Base-by-base conservation (phyloP, 2,329 filamentous ascomycete species). In the Hyphodiscus sp. region DNA sequence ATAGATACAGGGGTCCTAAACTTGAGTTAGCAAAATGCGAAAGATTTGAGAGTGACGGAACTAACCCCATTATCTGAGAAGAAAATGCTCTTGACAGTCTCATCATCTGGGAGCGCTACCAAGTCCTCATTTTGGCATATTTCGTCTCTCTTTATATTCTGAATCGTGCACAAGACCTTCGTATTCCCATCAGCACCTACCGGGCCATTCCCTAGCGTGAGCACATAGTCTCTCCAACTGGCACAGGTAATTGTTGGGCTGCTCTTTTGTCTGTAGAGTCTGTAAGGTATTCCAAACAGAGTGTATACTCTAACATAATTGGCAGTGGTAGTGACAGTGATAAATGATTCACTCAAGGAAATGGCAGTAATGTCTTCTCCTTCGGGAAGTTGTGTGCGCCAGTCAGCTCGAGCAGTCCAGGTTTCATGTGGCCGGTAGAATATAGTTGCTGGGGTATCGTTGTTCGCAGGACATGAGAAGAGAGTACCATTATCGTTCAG, bases 371-470 rank as follows among this genome's bases (percentile, higher is more conserved):
- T 82, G 11, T 85, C 80, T 71, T 99, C 94, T n/a, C 90, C 90
- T 30, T 80, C 79, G 0, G 94, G 94, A n/a, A 99, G 72, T 59
- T 87, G 78, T 0, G 87, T 96, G 48, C 89, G 84, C 91, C 92
- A 97, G 70, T 99, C 94, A 19, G 83, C 82, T 49, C 94, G 81
- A 48, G 89, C 81, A 1, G 91, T 96, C 94, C 94, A 99, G 1
- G 89, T 95, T 73, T 99, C 92, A 67, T 99, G 94, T 0, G 95
- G 94, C 7, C 94, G 83, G 70, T 97, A 99, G 71, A 96, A 96
- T n/a, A 99, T 82, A 30, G 84, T 86, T 3, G 92, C 89, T 1
- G 88, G 84, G 10, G 69, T 63, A 54, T 84, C 76, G 30, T 82
- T 79, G 9, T 76, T 78, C 1, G 89, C 83, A 20, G 85, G 87